Conservation (phyloP, 1,139 yeast species). For the Geotrichum histeridarum region DNA sequence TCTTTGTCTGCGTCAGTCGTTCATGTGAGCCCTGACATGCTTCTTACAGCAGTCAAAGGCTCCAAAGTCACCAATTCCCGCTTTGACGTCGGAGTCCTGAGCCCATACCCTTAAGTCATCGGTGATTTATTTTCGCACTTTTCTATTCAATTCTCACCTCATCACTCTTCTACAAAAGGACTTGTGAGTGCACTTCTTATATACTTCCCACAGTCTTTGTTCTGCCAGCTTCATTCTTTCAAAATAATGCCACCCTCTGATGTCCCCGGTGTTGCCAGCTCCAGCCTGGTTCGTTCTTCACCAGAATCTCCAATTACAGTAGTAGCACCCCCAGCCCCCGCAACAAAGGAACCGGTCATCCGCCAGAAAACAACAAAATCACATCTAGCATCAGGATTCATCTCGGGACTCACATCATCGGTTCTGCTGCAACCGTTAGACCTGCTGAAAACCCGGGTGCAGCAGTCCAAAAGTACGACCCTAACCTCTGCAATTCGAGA, state of each 20-base stretch:
- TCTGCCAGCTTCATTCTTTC: neutral
- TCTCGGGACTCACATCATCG: conserved; percentile 83
- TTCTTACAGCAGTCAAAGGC: too few species aligned
- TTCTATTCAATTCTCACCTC: neutral
- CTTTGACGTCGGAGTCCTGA: neutral
- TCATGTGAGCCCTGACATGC: too few species aligned
- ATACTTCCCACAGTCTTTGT: neutral
- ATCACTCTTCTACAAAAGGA: too few species aligned
- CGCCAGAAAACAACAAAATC: conserved; percentile 14
- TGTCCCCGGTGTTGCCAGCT: neutral
- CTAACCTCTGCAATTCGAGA: conserved; percentile 36
- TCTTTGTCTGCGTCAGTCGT: too few species aligned
- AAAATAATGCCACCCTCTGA: neutral
- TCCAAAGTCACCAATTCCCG: neutral
- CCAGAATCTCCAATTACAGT: neutral
- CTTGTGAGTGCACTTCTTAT: too few species aligned
- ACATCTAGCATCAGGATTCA: conserved; percentile 77
- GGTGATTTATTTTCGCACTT: neutral
- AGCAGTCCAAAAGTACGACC: conserved; percentile 54
- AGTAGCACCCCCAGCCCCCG: neutral
- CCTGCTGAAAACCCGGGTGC: conserved; percentile 80
- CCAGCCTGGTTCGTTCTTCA: neutral
- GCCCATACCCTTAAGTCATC: too few species aligned
- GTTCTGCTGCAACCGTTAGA: conserved; percentile 85
- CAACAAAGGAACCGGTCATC: neutral